Conservation (phyloP, 352 stramenopile species). For the Paralagenidium karlingii region DNA sequence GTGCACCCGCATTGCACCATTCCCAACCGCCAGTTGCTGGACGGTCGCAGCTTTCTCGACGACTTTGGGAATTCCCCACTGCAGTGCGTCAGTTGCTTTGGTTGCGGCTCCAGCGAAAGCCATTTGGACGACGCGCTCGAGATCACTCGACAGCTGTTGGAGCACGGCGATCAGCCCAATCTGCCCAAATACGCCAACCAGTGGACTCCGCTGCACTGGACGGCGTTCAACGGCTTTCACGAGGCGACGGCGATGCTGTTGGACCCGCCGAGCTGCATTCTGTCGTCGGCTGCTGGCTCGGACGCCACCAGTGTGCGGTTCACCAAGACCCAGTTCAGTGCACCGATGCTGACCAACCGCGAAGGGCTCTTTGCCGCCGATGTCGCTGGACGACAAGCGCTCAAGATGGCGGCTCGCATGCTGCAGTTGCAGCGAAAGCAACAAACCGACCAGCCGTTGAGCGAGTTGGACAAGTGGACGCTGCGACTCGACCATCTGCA, state of each 20-base stretch:
- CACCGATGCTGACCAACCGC: slow-evolving; percentile 39
- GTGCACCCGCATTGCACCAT: slow-evolving; percentile 26
- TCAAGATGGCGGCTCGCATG: slow-evolving; percentile 16
- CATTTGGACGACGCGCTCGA: slow-evolving; percentile 55
- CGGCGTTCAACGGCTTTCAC: slow-evolving; percentile 62
- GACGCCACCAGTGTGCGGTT: background rate
- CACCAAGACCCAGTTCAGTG: slow-evolving; percentile 28
- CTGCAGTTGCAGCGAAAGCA: background rate
- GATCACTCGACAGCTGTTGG: slow-evolving; percentile 42
- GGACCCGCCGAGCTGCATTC: slow-evolving; percentile 12
- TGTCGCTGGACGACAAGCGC: slow-evolving; percentile 36
- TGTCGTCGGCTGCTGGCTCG: background rate
- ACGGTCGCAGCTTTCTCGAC: slow-evolving; percentile 34
- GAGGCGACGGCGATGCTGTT: slow-evolving; percentile 43
- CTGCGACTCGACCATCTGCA: slow-evolving; percentile 45
- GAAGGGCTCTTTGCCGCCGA: slow-evolving; percentile 53
- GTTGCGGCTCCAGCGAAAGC: slow-evolving; percentile 35
- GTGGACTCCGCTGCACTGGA: slow-evolving; percentile 67
- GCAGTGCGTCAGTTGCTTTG: slow-evolving; percentile 69
- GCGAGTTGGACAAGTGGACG: slow-evolving; percentile 33
- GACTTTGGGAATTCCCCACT: slow-evolving; percentile 71
- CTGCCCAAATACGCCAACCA: slow-evolving; percentile 47
- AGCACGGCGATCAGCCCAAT: slow-evolving; percentile 58
- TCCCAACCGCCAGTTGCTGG: slow-evolving; percentile 26
- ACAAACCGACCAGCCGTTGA: background rate